Evolutionary conservation across 257 asterid genomes (phyloP).

Genomic region (Solanum etuberosum): DNA sequence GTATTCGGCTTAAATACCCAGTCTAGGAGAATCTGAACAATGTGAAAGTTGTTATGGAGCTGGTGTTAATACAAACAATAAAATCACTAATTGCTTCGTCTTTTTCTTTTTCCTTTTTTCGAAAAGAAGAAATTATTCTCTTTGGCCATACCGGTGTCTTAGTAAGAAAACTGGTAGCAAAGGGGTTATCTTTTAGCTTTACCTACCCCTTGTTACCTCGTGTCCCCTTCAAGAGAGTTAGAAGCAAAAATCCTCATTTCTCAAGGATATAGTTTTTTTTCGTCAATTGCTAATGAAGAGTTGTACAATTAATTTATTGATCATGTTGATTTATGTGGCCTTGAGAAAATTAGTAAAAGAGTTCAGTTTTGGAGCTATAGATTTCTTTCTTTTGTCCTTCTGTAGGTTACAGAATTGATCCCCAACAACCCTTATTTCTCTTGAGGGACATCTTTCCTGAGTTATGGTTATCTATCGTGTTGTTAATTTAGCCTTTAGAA

Average conservation of each 20-base stretch:
- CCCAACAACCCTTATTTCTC: neutral
- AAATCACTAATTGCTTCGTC: neutral
- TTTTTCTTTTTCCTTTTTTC: neutral
- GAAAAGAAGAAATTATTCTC: neutral
- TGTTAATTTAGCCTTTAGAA: neutral
- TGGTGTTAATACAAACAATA: neutral
- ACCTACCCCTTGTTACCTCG: neutral
- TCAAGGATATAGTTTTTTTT: neutral
- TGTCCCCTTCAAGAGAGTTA: neutral
- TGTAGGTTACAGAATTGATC: neutral
- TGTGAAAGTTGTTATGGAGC: neutral
- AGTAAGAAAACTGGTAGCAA: neutral
- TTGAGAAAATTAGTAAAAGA: neutral
- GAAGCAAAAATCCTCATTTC: neutral
- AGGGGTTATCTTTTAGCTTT: neutral
- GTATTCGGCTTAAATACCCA: neutral
- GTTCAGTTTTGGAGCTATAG: neutral
- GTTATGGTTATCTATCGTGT: neutral
- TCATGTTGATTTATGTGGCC: neutral
- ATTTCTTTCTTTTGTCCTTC: neutral
- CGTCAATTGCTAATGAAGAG: neutral
- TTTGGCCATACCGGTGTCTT: neutral
- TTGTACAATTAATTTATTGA: neutral
- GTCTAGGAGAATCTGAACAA: neutral
- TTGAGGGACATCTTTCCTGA: neutral